phyloP scores from a whole-genome alignment of 495 filamentous ascomycete species.

The Rusavskia elegans region DNA sequence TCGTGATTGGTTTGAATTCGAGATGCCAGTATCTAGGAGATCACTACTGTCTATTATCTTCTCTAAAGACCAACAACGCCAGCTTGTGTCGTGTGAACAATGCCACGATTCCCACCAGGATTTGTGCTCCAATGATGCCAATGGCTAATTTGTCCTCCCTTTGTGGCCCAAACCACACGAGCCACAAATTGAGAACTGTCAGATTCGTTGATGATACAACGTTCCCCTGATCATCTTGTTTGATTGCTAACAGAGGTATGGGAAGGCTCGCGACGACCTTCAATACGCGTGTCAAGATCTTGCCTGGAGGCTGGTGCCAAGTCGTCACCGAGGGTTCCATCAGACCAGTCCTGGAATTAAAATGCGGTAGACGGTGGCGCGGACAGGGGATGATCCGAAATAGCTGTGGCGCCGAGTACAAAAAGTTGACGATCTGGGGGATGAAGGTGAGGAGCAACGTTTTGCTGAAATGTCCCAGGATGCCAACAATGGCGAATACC shows the following conservation, averaged over 20 bases:
- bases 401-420: constrained; percentile 83
- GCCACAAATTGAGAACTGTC: constrained; percentile 86
- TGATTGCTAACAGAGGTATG: constrained; percentile 49
- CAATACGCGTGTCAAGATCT: constrained; percentile 40
- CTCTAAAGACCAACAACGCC: constrained; percentile 68
- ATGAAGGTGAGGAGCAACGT: constrained; percentile 81
- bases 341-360: constrained; percentile 67
- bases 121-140: constrained; percentile 62
- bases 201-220: constrained; percentile 79
- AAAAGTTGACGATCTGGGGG: constrained; percentile 90
- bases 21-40: too few species aligned
- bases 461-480: constrained; percentile 95
- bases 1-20: background rate
- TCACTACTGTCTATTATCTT: constrained; percentile 50
- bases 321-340: constrained; percentile 71
- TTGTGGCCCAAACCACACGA: constrained; percentile 90
- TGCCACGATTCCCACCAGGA: constrained; percentile 55
- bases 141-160: constrained; percentile 68
- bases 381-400: constrained; percentile 84
- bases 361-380: constrained; percentile 75
- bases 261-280: constrained; percentile 46
- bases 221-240: constrained; percentile 44
- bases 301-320: constrained; percentile 56
- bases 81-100: constrained; percentile 73
- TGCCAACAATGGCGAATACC: constrained; percentile 94